phyloP scores from a whole-genome alignment of 768 basidiomycete genomes.

The Aureoboletus auriporus region DNA sequence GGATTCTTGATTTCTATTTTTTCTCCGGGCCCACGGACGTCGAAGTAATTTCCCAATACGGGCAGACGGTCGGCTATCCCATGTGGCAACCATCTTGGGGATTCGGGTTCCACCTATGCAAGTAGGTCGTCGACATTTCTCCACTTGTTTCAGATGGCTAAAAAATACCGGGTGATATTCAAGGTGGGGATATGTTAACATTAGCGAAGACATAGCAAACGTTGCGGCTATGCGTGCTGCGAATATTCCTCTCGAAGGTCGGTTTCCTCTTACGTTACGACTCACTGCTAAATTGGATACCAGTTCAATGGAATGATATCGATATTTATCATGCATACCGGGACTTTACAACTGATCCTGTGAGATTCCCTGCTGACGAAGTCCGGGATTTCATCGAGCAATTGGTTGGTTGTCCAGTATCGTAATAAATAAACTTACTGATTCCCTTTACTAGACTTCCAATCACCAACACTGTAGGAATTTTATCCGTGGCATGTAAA shows the following conservation, averaged over 20 bases:
- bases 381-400: constrained; percentile 50
- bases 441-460: constrained; percentile 14
- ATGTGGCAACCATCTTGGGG: constrained; percentile 73
- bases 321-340: constrained; percentile 66
- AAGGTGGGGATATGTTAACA: constrained; percentile 45
- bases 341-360: constrained; percentile 68
- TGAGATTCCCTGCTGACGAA: constrained; percentile 56
- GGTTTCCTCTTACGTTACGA: neutral
- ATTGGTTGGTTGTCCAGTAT: constrained; percentile 40
- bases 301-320: constrained; percentile 79
- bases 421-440: neutral
- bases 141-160: no score
- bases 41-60: constrained; percentile 69
- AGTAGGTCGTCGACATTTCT: constrained; percentile 26
- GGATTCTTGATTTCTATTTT: constrained; percentile 77
- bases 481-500: neutral
- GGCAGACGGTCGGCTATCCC: constrained; percentile 58
- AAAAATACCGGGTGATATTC: neutral
- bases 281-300: neutral
- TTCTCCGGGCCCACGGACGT: constrained; percentile 51
- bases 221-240: constrained; percentile 61
- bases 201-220: constrained; percentile 54
- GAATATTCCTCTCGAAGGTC: constrained; percentile 74
- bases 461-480: constrained; percentile 29
- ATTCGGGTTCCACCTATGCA: constrained; percentile 76